Conservation (phyloP, 768 basidiomycete species). For the Tubosaeta sp. region DNA sequence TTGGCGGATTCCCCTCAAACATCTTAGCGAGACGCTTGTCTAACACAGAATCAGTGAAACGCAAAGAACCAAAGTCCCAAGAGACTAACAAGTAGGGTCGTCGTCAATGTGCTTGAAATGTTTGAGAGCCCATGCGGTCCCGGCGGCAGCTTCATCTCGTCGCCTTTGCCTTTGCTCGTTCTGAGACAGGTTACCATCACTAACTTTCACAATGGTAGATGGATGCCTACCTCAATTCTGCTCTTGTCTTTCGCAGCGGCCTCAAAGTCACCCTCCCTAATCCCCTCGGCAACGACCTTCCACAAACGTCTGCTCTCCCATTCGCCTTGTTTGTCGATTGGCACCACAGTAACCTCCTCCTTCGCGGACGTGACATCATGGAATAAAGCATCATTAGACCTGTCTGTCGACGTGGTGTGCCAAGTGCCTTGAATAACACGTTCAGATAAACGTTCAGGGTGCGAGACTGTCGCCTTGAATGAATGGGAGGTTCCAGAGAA, state of each 20-base stretch:
- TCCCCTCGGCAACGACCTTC: slow-evolving; percentile 85
- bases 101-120: slow-evolving; percentile 70
- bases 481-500: slow-evolving; percentile 90
- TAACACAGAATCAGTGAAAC: not conserved
- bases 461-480: slow-evolving; percentile 79
- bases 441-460: slow-evolving; percentile 40
- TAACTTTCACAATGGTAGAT: not conserved
- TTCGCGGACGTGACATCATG: slow-evolving; percentile 72
- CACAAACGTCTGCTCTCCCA: slow-evolving; percentile 88
- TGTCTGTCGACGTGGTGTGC: slow-evolving; percentile 61
- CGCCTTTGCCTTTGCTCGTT: slow-evolving; percentile 90
- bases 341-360: slow-evolving; percentile 67
- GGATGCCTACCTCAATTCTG: slow-evolving; percentile 71
- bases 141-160: slow-evolving; percentile 74
- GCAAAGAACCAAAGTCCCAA: not conserved
- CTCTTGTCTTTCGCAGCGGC: slow-evolving; percentile 84
- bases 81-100: slow-evolving; percentile 67
- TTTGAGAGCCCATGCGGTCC: slow-evolving; percentile 67
- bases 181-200: slow-evolving; percentile 37
- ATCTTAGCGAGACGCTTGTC: slow-evolving; percentile 63
- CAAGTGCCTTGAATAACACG: slow-evolving; percentile 76
- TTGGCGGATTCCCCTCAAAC: slow-evolving; percentile 60
- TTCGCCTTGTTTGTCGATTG: slow-evolving; percentile 62
- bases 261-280: slow-evolving; percentile 89
- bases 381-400: slow-evolving; percentile 49